Evolutionary conservation across 129 eudicot species (phyloP), one percentile per base, ranked within the genome.

Genomic region (Silybum marianum): DNA sequence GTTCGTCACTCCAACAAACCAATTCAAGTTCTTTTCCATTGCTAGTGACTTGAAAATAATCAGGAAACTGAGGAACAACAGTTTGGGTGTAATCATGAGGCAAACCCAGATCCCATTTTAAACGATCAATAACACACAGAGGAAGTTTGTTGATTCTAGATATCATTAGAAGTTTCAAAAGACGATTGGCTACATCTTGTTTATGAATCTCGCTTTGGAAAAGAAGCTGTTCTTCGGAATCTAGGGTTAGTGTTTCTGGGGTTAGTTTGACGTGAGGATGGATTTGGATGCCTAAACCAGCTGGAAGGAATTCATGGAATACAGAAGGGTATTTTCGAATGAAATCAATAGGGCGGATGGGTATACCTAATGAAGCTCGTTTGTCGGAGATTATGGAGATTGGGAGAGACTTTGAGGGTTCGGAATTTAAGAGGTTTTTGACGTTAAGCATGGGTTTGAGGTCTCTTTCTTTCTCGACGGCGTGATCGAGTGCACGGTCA

Each of bases 91-190:
- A 95, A 85, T 92, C 89, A 25, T 82, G 75, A 32, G 97, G 97
- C 82, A 95, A 84, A 54, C 99, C 98, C 42, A 95, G 66, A 71
- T 91, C 99, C 97, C 97, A 95, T 84, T 87, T 90, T 28, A 95
- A 72, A 11, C 71, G n/a, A 72, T 95, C 94, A 21, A 95, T 54
- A 14, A 92, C 72, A 25, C 69, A 26, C 54, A 95, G 48, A 0
- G 98, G 95, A 46, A 95, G 84, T 74, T 83, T 85, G 48, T 87
- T 85, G 30, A 89, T 67, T 79, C 88, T 85, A 73, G 86, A 83
- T 6, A 92, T 72, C 99, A 95, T 95, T 26, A 95, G 71, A 7
- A 95, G 71, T 88, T 91, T 95, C 83, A 95, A 80, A 3, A 95
- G 86, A 2, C 97, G 77, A 66, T 89, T 85, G 4, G 98, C 98